phyloP scores from a whole-genome alignment of 2,329 filamentous ascomycete genomes.

The Pleochaeta shiraiana region DNA sequence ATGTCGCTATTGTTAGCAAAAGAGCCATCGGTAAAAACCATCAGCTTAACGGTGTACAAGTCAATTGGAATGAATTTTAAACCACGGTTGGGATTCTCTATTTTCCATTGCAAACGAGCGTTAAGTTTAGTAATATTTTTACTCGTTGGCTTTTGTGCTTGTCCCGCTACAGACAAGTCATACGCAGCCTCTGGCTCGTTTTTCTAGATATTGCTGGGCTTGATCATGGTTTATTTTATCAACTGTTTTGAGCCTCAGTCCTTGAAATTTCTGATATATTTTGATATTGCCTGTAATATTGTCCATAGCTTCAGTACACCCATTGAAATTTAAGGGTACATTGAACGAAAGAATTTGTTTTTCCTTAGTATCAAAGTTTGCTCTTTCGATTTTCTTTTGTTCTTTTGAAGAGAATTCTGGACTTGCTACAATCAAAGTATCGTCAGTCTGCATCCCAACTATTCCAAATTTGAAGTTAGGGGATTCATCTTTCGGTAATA shows the following conservation, averaged over 20 bases:
- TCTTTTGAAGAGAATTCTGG: background rate
- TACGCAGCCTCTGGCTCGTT: slow-evolving; percentile 5
- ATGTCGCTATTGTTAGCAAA: slow-evolving; percentile 4
- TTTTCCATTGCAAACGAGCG: slow-evolving; percentile 2
- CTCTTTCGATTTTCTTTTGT: background rate
- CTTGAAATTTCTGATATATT: background rate
- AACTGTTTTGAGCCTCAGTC: background rate
- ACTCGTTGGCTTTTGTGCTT: background rate
- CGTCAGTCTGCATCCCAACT: slow-evolving; percentile 5
- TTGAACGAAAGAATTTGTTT: background rate
- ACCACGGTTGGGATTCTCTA: background rate
- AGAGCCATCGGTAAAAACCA: slow-evolving; percentile 4
- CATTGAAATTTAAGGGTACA: background rate
- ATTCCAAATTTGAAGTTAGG: slow-evolving; percentile 1
- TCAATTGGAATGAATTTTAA: background rate
- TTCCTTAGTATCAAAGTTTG: slow-evolving; percentile 1
- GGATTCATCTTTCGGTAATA: background rate
- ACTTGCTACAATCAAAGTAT: slow-evolving; percentile 3
- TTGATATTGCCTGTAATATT: background rate
- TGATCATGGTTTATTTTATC: too few species aligned
- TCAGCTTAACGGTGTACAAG: background rate
- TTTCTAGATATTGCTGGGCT: background rate
- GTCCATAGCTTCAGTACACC: background rate
- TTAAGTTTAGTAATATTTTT: background rate
- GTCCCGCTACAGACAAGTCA: slow-evolving; percentile 5